phyloP scores from a whole-genome alignment of 345 rosid species.

The Psidium friedrichsthalianum region DNA sequence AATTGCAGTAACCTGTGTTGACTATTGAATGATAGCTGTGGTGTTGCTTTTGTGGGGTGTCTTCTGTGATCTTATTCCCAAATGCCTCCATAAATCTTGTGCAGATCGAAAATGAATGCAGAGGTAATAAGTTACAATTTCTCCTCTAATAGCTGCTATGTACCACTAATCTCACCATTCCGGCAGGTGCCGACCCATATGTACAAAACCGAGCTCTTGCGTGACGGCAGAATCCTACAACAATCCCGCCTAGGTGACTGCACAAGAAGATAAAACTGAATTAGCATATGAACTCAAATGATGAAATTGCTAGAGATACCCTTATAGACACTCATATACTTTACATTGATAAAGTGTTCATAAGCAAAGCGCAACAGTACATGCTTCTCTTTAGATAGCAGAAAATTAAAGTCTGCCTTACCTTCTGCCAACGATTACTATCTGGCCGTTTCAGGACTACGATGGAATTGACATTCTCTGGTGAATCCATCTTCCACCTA shows the following conservation, averaged over 20 bases:
- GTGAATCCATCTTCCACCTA: slow-evolving; percentile 63
- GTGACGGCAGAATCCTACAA: slow-evolving; percentile 60
- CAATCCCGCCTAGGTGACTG: slow-evolving; percentile 34
- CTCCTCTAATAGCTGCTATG: background rate
- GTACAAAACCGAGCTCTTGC: slow-evolving; percentile 38
- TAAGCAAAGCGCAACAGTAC: background rate
- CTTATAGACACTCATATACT: background rate
- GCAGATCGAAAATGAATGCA: background rate
- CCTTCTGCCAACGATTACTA: slow-evolving; percentile 58
- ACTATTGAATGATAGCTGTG: background rate
- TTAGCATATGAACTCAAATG: background rate
- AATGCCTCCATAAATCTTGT: background rate
- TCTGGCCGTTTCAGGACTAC: slow-evolving; percentile 63
- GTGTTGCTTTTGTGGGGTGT: background rate
- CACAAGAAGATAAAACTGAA: background rate
- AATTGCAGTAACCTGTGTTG: background rate
- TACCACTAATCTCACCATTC: slow-evolving; percentile 52
- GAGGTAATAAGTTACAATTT: background rate
- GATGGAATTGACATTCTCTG: slow-evolving; percentile 34
- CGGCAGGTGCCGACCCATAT: slow-evolving; percentile 60
- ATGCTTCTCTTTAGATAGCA: background rate
- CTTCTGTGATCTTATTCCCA: background rate
- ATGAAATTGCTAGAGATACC: background rate
- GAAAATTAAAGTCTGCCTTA: slow-evolving; percentile 2
- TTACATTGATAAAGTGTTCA: background rate